Conservation (phyloP, 495 filamentous ascomycete genomes). For the Tuber microsphaerosporum region DNA sequence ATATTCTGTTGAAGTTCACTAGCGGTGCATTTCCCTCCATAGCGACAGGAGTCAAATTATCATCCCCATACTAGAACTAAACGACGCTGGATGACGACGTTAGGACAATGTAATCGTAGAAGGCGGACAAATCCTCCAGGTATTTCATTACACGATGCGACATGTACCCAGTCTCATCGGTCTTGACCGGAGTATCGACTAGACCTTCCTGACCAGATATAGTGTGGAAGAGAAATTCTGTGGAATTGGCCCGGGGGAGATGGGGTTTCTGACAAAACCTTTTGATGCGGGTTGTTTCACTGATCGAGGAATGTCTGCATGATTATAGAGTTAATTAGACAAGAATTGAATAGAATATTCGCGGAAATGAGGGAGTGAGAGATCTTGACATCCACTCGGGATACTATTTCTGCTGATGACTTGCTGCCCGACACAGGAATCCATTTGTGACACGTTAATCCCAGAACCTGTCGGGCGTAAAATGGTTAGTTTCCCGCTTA, state of each 20-base stretch:
- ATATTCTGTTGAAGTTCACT: constrained; percentile 81
- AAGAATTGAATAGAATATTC: constrained; percentile 55
- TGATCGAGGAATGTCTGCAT: neutral
- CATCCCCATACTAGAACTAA: constrained; percentile 94
- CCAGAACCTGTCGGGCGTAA: constrained; percentile 54
- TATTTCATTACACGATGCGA: constrained; percentile 96
- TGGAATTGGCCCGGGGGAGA: constrained; percentile 91
- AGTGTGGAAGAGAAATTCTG: constrained; percentile 49
- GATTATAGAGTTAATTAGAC: neutral
- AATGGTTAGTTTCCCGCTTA: too few relatives aligned
- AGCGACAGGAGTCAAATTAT: constrained; percentile 87
- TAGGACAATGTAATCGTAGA: constrained; percentile 89
- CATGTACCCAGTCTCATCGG: constrained; percentile 99
- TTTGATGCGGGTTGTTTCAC: constrained; percentile 81
- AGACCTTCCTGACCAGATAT: constrained; percentile 97
- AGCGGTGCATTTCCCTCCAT: constrained; percentile 94
- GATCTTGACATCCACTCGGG: constrained; percentile 89
- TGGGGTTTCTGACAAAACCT: constrained; percentile 94
- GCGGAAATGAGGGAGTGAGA: constrained; percentile 90
- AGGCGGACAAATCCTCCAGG: constrained; percentile 81
- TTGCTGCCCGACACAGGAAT: constrained; percentile 93
- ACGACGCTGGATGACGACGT: constrained; percentile 78
- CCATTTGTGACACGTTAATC: constrained; percentile 99
- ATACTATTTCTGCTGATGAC: constrained; percentile 93
- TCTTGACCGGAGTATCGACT: constrained; percentile 99